Conservation (phyloP, 2,329 filamentous ascomycete genomes). For the Parastagonospora avenae region DNA sequence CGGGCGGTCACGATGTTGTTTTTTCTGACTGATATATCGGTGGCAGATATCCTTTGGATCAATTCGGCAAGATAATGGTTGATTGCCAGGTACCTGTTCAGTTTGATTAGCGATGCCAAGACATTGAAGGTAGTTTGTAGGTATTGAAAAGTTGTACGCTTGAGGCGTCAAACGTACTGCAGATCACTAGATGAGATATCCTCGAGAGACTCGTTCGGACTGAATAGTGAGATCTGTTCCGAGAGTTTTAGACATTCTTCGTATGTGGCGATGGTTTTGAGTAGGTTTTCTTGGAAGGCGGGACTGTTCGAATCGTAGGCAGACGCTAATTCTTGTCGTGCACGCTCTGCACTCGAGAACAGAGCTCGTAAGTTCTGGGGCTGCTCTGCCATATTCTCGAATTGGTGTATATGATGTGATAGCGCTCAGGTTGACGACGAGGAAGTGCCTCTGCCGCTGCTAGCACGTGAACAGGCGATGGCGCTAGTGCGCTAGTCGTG, state of each 20-base stretch:
- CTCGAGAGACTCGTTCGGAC: conserved; percentile 84
- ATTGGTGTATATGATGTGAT: conserved; percentile 4
- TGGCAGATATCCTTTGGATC: conserved; percentile 67
- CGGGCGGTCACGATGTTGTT: conserved; percentile 67
- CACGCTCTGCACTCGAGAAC: conserved; percentile 60
- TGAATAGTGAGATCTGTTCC: conserved; percentile 79
- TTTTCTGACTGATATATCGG: conserved; percentile 61
- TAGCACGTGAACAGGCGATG: conserved; percentile 35
- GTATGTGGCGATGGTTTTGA: conserved; percentile 71
- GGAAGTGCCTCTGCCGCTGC: neutral
- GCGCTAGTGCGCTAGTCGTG: conserved; percentile 20
- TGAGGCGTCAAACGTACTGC: conserved; percentile 58
- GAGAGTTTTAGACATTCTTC: conserved; percentile 73
- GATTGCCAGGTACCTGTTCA: conserved; percentile 71
- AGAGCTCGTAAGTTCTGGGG: conserved; percentile 61
- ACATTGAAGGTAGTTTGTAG: neutral
- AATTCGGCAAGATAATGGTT: conserved; percentile 82
- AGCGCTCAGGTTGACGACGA: neutral
- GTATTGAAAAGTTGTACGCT: neutral
- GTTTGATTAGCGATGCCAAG: conserved; percentile 11
- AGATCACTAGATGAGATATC: conserved; percentile 85
- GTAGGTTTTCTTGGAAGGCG: conserved; percentile 70
- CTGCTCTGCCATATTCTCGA: conserved; percentile 47
- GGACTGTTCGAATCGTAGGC: conserved; percentile 69
- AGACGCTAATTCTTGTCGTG: conserved; percentile 63